A percentile compares a stretch with the other conserved stretches of the same genome.
These are phyloP conservation scores for Candida awuae DNA, from an alignment of 805 yeast species.

Conservation along the genomic window DNA sequence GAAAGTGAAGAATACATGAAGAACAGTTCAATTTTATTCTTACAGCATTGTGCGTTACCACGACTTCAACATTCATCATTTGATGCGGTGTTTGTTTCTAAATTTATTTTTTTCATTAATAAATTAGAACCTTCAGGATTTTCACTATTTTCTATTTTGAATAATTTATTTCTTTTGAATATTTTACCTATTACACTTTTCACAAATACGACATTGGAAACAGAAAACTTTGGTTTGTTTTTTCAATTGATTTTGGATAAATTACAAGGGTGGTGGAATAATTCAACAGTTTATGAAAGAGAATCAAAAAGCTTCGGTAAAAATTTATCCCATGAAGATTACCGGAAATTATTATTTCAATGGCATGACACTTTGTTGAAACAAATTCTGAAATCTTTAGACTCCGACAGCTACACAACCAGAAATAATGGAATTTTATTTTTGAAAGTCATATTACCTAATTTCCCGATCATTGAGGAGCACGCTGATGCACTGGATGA, in stretches of 20 bases:
- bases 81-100: slow-evolving; percentile 67
- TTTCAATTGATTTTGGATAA: slow-evolving; percentile 46
- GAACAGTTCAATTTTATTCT: slow-evolving; percentile 22
- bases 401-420: slow-evolving; percentile 59
- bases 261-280: slow-evolving; percentile 27
- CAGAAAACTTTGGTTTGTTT: slow-evolving; percentile 77
- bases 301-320: slow-evolving; percentile 1
- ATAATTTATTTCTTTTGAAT: slow-evolving; percentile 37
- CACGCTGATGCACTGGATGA: slow-evolving; percentile 50
- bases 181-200: slow-evolving; percentile 49
- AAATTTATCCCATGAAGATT: slow-evolving; percentile 24
- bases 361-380: slow-evolving; percentile 49
- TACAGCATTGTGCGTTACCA: slow-evolving; percentile 66
- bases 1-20: slow-evolving; percentile 30
- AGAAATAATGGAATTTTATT: slow-evolving; percentile 74
- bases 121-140: slow-evolving; percentile 29
- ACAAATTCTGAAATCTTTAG: slow-evolving; percentile 36
- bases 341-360: slow-evolving; percentile 36
- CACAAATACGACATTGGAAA: slow-evolving; percentile 66
- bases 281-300: slow-evolving; percentile 16
- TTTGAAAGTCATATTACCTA: slow-evolving; percentile 50
- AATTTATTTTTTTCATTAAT: slow-evolving; percentile 50
- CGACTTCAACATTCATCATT: slow-evolving; percentile 70
- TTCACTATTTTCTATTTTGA: slow-evolving; percentile 33
- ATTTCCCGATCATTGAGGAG: slow-evolving; percentile 60